Evolutionary conservation across 1,284 basidiomycete species (phyloP).

Genomic region (Pascua guehoae): DNA sequence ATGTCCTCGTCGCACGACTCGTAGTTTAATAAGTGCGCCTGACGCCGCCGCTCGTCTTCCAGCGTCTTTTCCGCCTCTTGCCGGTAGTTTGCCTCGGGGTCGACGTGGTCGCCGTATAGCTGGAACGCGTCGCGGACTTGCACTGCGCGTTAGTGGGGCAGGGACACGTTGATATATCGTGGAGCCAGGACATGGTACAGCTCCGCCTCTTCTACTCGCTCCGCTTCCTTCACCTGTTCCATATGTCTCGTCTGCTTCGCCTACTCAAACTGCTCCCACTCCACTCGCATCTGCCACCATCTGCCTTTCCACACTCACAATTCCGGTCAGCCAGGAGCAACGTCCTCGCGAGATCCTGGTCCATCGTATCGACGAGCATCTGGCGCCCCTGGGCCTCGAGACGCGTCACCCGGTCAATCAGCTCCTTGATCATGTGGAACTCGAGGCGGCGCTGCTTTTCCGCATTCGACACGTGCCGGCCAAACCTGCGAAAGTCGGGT

Average conservation of each 20-base stretch:
- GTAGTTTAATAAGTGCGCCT: slow-evolving; percentile 6
- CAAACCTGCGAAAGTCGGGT: too few species aligned
- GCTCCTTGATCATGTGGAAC: slow-evolving; percentile 27
- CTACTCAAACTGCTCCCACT: slow-evolving; percentile 6
- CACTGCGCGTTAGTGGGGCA: slow-evolving; percentile 14
- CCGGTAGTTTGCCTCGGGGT: background rate
- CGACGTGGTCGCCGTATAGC: slow-evolving; percentile 10
- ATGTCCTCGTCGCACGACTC: slow-evolving; percentile 21
- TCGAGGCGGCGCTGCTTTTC: slow-evolving; percentile 10
- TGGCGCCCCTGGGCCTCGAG: slow-evolving; percentile 40
- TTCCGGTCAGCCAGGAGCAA: slow-evolving; percentile 43
- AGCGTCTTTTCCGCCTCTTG: background rate
- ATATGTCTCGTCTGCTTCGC: slow-evolving; percentile 1
- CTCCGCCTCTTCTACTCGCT: too few species aligned
- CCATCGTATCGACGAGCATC: slow-evolving; percentile 43
- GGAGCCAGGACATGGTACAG: too few species aligned
- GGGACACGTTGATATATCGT: too few species aligned
- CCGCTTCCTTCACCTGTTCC: background rate
- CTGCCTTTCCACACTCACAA: slow-evolving; percentile 27
- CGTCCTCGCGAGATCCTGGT: slow-evolving; percentile 36
- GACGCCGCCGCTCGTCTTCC: background rate
- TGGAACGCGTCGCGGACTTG: slow-evolving; percentile 38
- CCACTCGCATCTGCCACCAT: slow-evolving; percentile 32
- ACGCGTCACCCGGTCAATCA: slow-evolving; percentile 33
- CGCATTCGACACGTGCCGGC: too few species aligned